A percentile compares a stretch with the other conserved stretches of the same genome.
Evolutionary conservation across 2,329 filamentous ascomycete species (phyloP).

Genomic region (Penicillium fuscoglaucum): DNA sequence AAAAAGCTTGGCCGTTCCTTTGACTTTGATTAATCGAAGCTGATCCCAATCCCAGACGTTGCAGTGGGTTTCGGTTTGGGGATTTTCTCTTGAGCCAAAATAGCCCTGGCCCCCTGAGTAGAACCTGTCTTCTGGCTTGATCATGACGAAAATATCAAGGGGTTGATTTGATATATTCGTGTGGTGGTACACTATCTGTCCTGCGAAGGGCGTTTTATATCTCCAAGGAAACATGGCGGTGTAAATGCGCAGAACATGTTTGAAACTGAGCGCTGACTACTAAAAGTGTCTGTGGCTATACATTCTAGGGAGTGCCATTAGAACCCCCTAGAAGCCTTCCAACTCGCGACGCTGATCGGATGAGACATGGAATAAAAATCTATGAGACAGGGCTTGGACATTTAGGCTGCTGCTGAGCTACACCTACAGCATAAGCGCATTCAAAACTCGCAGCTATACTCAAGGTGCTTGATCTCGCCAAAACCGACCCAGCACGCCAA

Average conservation of each 20-base stretch:
- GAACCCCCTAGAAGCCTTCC: background rate
- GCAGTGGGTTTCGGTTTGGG: conserved; percentile 23
- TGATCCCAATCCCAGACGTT: conserved; percentile 28
- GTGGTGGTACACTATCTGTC: background rate
- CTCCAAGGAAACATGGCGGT: background rate
- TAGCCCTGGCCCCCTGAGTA: conserved; percentile 20
- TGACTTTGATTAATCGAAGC: conserved; percentile 24
- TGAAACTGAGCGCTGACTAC: background rate
- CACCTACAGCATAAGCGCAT: background rate
- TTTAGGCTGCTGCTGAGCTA: background rate
- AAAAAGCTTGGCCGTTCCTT: conserved; percentile 26
- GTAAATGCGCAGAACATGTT: background rate
- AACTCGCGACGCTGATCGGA: background rate
- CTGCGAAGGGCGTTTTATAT: background rate
- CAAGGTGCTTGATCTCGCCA: background rate
- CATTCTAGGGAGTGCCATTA: background rate
- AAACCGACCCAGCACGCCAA: background rate
- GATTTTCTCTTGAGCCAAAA: conserved; percentile 18
- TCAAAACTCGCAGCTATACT: background rate
- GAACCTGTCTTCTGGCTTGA: conserved; percentile 5
- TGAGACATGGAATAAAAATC: background rate
- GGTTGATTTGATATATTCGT: background rate
- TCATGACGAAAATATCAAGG: background rate
- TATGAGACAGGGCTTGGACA: background rate
- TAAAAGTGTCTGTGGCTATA: background rate